Percentiles rank a stretch among this genome's conserved stretches.
Conservation (phyloP, 1,284 basidiomycete genomes). For the Marasmius oreades region DNA sequence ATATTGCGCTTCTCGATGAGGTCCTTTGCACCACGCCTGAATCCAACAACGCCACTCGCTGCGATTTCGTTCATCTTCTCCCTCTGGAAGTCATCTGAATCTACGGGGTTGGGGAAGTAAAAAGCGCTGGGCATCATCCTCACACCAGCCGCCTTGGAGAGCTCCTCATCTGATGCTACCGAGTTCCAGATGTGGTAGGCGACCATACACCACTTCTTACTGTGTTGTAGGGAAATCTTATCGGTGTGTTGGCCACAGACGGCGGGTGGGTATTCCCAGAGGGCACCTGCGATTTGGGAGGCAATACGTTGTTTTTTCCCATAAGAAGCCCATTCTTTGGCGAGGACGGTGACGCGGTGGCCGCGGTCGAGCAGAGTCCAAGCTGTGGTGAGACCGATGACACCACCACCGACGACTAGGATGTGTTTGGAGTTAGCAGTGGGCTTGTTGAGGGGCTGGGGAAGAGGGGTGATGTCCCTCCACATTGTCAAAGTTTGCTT, state of each 20-base stretch:
- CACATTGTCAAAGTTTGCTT: not conserved
- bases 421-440: conserved; percentile 5
- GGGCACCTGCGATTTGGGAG: conserved; percentile 29
- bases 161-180: conserved; percentile 11
- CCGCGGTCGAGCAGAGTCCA: conserved; percentile 29
- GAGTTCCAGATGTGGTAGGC: conserved; percentile 26
- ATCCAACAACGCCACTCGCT: conserved; percentile 23
- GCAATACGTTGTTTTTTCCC: conserved; percentile 21
- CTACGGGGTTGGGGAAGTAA: conserved; percentile 31
- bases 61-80: conserved; percentile 27
- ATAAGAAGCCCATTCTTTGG: conserved; percentile 21
- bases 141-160: conserved; percentile 15
- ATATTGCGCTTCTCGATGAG: conserved; percentile 26
- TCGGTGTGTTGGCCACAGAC: conserved; percentile 33
- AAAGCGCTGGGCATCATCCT: conserved; percentile 24
- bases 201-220: conserved; percentile 30
- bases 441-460: not conserved
- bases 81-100: conserved; percentile 25
- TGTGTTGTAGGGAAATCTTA: conserved; percentile 25
- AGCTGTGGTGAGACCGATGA: conserved; percentile 20
- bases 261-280: conserved; percentile 35
- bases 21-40: conserved; percentile 26
- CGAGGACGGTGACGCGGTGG: conserved; percentile 28
- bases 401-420: conserved; percentile 13
- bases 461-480: not conserved